Conservation (phyloP, 139 green algal species). For the Eudorina sp. region DNA sequence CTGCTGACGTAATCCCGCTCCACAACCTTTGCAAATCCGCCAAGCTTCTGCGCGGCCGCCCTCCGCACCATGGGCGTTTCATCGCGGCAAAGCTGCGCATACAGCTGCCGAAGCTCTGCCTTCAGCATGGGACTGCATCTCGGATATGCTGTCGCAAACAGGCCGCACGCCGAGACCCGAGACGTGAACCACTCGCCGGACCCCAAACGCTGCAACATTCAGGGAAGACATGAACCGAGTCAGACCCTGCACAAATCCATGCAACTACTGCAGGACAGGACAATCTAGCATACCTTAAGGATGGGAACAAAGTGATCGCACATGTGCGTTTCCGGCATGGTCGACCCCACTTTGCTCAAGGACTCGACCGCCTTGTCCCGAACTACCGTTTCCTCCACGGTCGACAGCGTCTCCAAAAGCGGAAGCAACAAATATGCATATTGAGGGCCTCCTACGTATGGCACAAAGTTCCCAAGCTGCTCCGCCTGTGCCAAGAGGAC, state of each 20-base stretch:
- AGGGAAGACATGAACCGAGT: background rate
- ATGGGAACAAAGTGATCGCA: conserved; percentile 88
- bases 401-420: conserved; percentile 94
- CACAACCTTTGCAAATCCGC: conserved; percentile 84
- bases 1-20: conserved; percentile 82
- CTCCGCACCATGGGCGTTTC: conserved; percentile 99
- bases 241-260: no score
- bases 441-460: conserved; percentile 90
- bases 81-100: conserved; percentile 89
- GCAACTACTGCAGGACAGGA: no score
- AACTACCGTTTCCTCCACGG: conserved; percentile 99
- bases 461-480: conserved; percentile 96
- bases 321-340: conserved; percentile 80
- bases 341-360: conserved; percentile 82
- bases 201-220: conserved; percentile 84
- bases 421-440: conserved; percentile 88
- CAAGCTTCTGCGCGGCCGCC: conserved; percentile 91
- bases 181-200: conserved; percentile 97
- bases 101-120: conserved; percentile 86
- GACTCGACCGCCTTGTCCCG: conserved; percentile 94
- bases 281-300: conserved; percentile 80
- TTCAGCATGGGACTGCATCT: conserved; percentile 54
- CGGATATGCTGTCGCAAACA: conserved; percentile 92
- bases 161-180: conserved; percentile 90
- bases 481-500: conserved; percentile 97